Base-by-base conservation (phyloP, 2,329 filamentous ascomycete species). In the Monosporascus sp. region DNA sequence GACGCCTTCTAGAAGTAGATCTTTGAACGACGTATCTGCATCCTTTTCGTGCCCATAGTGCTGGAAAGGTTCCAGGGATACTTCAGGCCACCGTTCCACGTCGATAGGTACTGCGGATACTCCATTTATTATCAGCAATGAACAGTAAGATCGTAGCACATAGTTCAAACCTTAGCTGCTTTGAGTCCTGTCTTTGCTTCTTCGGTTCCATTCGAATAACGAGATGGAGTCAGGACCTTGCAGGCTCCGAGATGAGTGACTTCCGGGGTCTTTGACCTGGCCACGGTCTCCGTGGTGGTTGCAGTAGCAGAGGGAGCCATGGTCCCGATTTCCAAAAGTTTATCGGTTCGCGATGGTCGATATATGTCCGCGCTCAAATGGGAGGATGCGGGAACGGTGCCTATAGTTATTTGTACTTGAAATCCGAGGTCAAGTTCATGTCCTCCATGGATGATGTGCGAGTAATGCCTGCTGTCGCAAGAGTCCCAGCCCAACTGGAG, bases 41-140 rank as follows among this genome's bases (percentile, higher is more conserved):
- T 91, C 85, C 62, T 86, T 85, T 61, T 88, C 89, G 62, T 88
- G 88, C 52, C 93, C 88, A 58, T 82, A 80, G 66, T 91, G 87
- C 65, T 87, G 78, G 62, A 91, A 92, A 1, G 79, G 81, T 57
- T 85, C 73, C 7, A 89, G 52, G 82, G 77, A 62, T 85, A 88
- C 58, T 77, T 78, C 69, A 85, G 80, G 58, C 83, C 76, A 41
- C 78, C 75, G 63, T 87, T 79, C 86, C 86, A 90, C 2, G 82
- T 84, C 2, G 87, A 87, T 8, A 91, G 79, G 66, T 92, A 92
- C 64, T 90, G 77, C 4, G 84, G 84, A 60, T 89, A 91, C 65
- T 83, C 52, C 54, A 58, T 1, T 55, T 54, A 46, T 61, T 77
- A 9, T 55, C 22, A 59, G 49, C 40, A 50, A 40, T 26, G 15